A percentile compares a stretch with the other conserved stretches of the same genome.
phyloP scores from a whole-genome alignment of 148 eudicot species.

The Spergularia marina region DNA sequence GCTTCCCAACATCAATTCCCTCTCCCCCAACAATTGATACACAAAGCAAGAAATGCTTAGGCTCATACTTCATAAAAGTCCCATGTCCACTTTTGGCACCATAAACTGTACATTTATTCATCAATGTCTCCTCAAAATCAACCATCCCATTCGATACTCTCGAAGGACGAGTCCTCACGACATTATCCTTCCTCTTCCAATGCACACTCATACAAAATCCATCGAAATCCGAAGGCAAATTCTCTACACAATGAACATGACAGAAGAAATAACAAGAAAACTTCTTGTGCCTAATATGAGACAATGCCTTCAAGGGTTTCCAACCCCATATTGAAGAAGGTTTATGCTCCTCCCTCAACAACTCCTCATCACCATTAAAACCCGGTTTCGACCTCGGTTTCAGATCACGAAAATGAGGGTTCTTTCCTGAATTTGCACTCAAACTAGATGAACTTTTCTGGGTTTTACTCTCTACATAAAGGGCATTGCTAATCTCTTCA shows the following conservation, averaged over 20 bases:
- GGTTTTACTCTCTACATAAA: constrained; percentile 43
- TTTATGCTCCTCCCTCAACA: constrained; percentile 38
- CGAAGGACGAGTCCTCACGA: constrained; percentile 41
- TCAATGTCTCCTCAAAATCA: constrained; percentile 70
- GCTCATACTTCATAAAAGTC: constrained; percentile 65
- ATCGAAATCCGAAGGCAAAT: constrained; percentile 46
- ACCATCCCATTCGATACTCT: constrained; percentile 46
- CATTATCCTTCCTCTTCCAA: constrained; percentile 57
- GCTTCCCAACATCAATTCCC: constrained; percentile 64
- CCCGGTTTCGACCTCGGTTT: constrained; percentile 23
- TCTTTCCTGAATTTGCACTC: constrained; percentile 21
- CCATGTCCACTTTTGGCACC: constrained; percentile 52
- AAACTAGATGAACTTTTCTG: constrained; percentile 27
- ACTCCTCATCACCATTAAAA: constrained; percentile 28
- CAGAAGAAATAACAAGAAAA: constrained; percentile 63
- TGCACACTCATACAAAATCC: constrained; percentile 44
- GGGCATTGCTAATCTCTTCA: constrained; percentile 67
- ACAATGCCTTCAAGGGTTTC: constrained; percentile 65
- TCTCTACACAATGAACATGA: constrained; percentile 67
- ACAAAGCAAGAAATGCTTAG: constrained; percentile 62
- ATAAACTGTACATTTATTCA: constrained; percentile 52
- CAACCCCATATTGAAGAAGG: constrained; percentile 60
- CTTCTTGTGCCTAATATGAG: constrained; percentile 41
- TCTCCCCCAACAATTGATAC: constrained; percentile 45
- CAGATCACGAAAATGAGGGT: constrained; percentile 20